Evolutionary conservation across 208 protist genomes (phyloP), one percentile per base, ranked within the genome.

Genomic region (Phytomonas sp.): DNA sequence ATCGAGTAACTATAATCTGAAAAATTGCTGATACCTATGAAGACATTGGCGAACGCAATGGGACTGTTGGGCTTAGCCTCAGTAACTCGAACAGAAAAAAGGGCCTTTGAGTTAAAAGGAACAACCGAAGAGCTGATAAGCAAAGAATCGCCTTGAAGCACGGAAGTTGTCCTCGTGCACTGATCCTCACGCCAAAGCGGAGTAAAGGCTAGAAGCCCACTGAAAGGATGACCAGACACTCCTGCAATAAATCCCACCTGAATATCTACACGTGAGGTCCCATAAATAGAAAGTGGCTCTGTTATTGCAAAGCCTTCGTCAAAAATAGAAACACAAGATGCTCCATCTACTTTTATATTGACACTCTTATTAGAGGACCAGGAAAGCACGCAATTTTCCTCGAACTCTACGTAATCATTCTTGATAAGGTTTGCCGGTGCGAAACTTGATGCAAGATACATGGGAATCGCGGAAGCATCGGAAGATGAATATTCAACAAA

Each of bases 11-110:
- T 65, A 17, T 72, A 68, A 46, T 83, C 78, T n/a, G 77, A 31
- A 37, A 83, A 64, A 31, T 79, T 90, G 4, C 88, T 91, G 32
- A 94, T 76, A 28, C 91, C 91, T 9, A 96, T 59, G 79, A 94
- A 96, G 34, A 93, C 70, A 28, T 79, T 78, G 28, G 79, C 59
- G 66, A 82, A 77, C 6, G 74, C 74, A 29, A 83, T 76, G 51
- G 79, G 72, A 0, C 51, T 70, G 65, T 77, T 76, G 29, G 70
- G 70, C 23, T 71, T 56, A 53, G 56, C 37, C 59, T 79, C 72
- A 17, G 68, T 66, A 65, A 87, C 75, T 66, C 60, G 77, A 60
- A 89, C 62, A 40, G 79, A 79, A 33, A 96, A 13, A 29, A 89
- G 70, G 30, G 81, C 78, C 68, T 90, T 90, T 60, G 84, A 87